Evolutionary conservation across 768 basidiomycete species (phyloP), one percentile per base, ranked within the genome.

Genomic region (Boletus sp.): DNA sequence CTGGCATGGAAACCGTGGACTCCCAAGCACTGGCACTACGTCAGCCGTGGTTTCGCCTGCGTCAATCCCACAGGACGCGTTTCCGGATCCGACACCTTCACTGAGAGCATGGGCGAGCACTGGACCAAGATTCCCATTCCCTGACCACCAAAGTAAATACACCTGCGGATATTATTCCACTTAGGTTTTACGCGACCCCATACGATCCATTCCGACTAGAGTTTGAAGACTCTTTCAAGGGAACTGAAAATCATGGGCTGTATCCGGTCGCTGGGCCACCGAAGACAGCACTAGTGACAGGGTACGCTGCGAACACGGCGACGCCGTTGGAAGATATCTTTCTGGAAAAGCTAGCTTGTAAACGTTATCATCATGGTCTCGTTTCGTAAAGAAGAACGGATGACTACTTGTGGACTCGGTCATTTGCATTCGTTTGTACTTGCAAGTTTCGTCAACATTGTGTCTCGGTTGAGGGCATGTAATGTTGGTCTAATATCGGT

Each of bases 141-240:
- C 8, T 10, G 33, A 46, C 54, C 29, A 46, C 57, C 37, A 36
- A n/a, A 40, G 32, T 18, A 42, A 29, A 44, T 30, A 20, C 45
- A 28, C 33, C 36, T 24, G 47, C 24, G 33, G 44, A 47, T 39
- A 12, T 33, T 39, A 12, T 33, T 37, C 56, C 57, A 24, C 24
- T 24, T 24, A 24, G 24, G 37, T 28, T 52, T 24, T 47, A 56
- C 15, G 51, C 44, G 14, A 24, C 48, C n/a, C 65, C 54, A 5
- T 60, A 70, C 36, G 66, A 68, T 48, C 62, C 66, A 24, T 68
- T 68, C 37, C 54, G 28, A 44, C 52, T 64, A 15, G 64, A 35
- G 46, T 67, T 63, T 41, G 50, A 42, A 30, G 50, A 47, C 18
- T 40, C 50, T 41, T 44, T 18, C 2, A 51, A 54, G 6, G 28